phyloP scores from a whole-genome alignment of 306 rosid species.

The barrel medic (Medicago truncatula) region DNA sequence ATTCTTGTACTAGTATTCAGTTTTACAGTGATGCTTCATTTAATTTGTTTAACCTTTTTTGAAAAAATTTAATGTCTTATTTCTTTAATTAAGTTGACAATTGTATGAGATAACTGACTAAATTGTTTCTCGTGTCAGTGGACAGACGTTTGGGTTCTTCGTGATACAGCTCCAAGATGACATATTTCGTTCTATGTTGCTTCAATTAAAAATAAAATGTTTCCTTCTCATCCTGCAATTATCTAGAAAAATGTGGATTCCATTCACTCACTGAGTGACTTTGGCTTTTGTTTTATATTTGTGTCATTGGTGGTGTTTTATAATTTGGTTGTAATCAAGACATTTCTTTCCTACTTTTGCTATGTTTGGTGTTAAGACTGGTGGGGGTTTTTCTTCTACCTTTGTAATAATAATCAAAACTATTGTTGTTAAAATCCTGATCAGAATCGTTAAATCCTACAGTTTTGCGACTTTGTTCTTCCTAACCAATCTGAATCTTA shows the following conservation, averaged over 20 bases:
- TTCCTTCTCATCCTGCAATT: not conserved
- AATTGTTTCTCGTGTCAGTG: not conserved
- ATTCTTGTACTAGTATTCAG: not conserved
- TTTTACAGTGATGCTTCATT: not conserved
- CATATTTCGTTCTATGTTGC: not conserved
- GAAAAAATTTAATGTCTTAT: too few relatives aligned
- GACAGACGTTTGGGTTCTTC: not conserved
- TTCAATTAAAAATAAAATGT: not conserved
- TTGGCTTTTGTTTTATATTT: not conserved
- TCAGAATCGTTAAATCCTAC: too few relatives aligned
- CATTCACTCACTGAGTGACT: not conserved
- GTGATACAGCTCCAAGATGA: not conserved
- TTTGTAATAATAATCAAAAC: too few relatives aligned
- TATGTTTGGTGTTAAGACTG: not conserved
- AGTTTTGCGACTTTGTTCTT: too few relatives aligned
- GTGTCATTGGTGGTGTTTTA: not conserved
- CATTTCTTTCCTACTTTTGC: not conserved
- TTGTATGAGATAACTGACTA: not conserved
- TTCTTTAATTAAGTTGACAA: too few relatives aligned
- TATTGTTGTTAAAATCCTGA: too few relatives aligned
- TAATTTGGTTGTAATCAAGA: not conserved
- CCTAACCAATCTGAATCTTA: too few relatives aligned
- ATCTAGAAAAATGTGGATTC: not conserved
- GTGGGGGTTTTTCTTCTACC: not conserved
- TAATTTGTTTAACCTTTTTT: too few relatives aligned